Evolutionary conservation across 805 yeast species (phyloP).

Genomic region (Saturnispora sanitii): DNA sequence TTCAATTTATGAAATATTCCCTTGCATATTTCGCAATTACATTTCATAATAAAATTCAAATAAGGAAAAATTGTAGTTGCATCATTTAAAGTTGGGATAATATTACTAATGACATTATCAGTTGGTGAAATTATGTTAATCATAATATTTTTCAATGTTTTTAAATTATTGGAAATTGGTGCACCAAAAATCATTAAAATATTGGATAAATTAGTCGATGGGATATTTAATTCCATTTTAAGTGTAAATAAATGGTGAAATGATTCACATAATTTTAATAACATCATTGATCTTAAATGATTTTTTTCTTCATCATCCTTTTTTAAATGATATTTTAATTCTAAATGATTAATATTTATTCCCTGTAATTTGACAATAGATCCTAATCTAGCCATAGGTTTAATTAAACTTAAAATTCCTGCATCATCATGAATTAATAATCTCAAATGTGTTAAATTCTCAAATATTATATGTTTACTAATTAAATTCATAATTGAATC

Average conservation of each 20-base stretch:
- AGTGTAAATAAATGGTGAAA: slow-evolving; percentile 17
- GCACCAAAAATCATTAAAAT: slow-evolving; percentile 26
- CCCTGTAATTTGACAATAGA: slow-evolving; percentile 20
- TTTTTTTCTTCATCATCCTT: slow-evolving; percentile 25
- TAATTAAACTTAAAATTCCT: slow-evolving; percentile 20
- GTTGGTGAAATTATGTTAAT: slow-evolving; percentile 23
- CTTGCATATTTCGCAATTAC: slow-evolving; percentile 20
- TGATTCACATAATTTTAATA: slow-evolving; percentile 23
- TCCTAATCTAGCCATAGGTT: slow-evolving; percentile 22
- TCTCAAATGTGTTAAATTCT: slow-evolving; percentile 21
- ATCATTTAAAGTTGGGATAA: slow-evolving; percentile 23
- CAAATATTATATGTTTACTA: slow-evolving; percentile 24
- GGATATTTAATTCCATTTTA: slow-evolving; percentile 21
- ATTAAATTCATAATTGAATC: slow-evolving; percentile 22
- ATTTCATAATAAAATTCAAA: slow-evolving; percentile 20
- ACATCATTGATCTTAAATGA: slow-evolving; percentile 25
- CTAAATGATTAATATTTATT: slow-evolving; percentile 16
- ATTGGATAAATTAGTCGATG: slow-evolving; percentile 24
- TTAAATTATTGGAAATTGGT: slow-evolving; percentile 21
- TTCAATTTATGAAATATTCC: slow-evolving; percentile 10
- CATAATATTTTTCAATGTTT: slow-evolving; percentile 19
- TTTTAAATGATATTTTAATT: slow-evolving; percentile 20
- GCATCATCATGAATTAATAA: slow-evolving; percentile 27
- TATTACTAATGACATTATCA: slow-evolving; percentile 24
- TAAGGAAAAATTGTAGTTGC: slow-evolving; percentile 22